Conservation (phyloP, 345 rosid species). For the Hypericum androsaemum region DNA sequence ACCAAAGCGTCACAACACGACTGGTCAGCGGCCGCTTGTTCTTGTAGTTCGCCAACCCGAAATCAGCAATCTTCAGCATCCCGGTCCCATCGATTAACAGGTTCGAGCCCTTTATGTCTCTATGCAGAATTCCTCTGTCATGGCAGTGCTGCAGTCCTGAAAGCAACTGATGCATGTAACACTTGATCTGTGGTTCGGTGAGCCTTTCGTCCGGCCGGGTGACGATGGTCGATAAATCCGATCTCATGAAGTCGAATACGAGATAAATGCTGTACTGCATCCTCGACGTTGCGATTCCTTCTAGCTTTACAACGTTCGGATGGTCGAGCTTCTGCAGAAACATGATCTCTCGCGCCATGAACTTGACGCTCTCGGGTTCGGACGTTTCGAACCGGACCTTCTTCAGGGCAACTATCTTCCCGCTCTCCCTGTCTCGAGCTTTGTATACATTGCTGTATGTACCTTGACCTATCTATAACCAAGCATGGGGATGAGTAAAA, state of each 20-base stretch:
- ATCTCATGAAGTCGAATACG: constrained; percentile 55
- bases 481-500: too few species aligned
- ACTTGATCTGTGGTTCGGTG: constrained; percentile 57
- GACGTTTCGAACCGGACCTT: constrained; percentile 62
- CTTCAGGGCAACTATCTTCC: constrained; percentile 68
- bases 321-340: constrained; percentile 55
- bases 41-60: constrained; percentile 46
- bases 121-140: constrained; percentile 46
- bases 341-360: constrained; percentile 66
- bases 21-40: constrained; percentile 41
- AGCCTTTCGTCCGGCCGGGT: constrained; percentile 33
- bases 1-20: constrained; percentile 57
- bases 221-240: constrained; percentile 45
- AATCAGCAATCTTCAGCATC: constrained; percentile 50
- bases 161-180: constrained; percentile 52
- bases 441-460: constrained; percentile 75
- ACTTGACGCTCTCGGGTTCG: constrained; percentile 69
- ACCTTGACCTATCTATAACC: constrained; percentile 41
- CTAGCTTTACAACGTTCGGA: constrained; percentile 63
- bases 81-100: constrained; percentile 45
- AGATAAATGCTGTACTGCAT: constrained; percentile 64
- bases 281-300: constrained; percentile 64
- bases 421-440: constrained; percentile 59
- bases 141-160: constrained; percentile 55
- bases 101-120: constrained; percentile 59